Percentiles rank a stretch among this genome's conserved stretches.
These are phyloP conservation scores for Paragyromitra xinjiangensis DNA, from an alignment of 495 filamentous ascomycete species.

Conservation along the genomic window DNA sequence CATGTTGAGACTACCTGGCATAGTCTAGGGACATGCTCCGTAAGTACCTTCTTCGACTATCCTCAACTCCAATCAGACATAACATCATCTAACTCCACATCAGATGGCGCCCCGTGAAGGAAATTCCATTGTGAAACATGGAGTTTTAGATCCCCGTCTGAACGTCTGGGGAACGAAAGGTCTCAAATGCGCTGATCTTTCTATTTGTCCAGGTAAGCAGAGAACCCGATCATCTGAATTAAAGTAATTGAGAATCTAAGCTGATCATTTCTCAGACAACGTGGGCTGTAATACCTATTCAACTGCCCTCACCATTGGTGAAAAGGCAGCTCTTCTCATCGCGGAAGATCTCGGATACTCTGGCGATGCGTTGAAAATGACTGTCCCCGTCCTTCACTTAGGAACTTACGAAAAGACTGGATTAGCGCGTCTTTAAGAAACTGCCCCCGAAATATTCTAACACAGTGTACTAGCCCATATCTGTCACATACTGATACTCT, in stretches of 20 bases:
- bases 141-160: constrained; percentile 79
- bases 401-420: constrained; percentile 62
- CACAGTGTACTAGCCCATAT: not conserved
- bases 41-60: not conserved
- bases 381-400: constrained; percentile 65
- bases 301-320: constrained; percentile 82
- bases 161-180: constrained; percentile 83
- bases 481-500: not conserved
- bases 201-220: constrained; percentile 82
- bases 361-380: constrained; percentile 78
- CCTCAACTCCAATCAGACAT: not conserved
- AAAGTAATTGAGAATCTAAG: not conserved
- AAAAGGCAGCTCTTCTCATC: constrained; percentile 77
- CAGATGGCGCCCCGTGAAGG: constrained; percentile 80
- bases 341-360: constrained; percentile 81
- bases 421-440: constrained; percentile 58
- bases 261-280: constrained; percentile 25
- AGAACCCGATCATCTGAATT: not conserved
- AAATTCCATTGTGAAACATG: constrained; percentile 81
- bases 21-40: constrained; percentile 60
- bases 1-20: constrained; percentile 87
- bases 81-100: not conserved
- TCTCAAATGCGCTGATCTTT: constrained; percentile 82
- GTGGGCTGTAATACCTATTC: constrained; percentile 61
- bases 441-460: not conserved